A percentile compares a stretch with the other conserved stretches of the same genome.
Evolutionary conservation across 768 basidiomycete genomes (phyloP).

Genomic region (Udeniomyces megalosporus): DNA sequence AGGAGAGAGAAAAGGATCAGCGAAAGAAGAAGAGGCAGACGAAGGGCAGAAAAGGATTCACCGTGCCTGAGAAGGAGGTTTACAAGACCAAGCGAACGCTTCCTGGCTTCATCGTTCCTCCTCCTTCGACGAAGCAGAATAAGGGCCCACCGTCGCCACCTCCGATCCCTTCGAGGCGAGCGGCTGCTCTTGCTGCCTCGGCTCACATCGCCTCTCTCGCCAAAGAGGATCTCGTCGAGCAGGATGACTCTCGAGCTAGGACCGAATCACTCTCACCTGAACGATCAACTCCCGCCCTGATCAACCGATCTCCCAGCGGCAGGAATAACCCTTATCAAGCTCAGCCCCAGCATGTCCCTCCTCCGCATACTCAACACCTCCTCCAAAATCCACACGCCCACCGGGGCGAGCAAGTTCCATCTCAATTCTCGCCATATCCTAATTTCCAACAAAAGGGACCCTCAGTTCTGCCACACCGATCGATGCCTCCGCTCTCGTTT

Average conservation of each 20-base stretch:
- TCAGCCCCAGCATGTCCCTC: no score
- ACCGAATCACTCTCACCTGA: background rate
- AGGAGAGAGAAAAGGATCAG: constrained; percentile 83
- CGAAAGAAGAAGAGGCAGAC: constrained; percentile 56
- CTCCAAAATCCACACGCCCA: no score
- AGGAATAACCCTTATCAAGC: background rate
- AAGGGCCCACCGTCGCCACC: background rate
- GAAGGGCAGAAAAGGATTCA: constrained; percentile 60
- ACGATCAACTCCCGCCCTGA: background rate
- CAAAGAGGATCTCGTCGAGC: constrained; percentile 8
- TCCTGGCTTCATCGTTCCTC: constrained; percentile 29
- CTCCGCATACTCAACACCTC: no score
- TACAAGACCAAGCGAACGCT: constrained; percentile 81
- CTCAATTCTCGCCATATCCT: no score
- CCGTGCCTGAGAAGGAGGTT: constrained; percentile 81
- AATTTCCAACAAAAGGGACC: no score
- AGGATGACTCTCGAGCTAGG: background rate
- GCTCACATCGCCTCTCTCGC: constrained; percentile 76
- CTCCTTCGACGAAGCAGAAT: background rate
- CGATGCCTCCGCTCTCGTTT: no score
- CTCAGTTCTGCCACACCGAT: no score
- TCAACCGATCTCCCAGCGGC: background rate
- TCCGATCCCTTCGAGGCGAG: constrained; percentile 41
- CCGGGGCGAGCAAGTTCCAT: no score
- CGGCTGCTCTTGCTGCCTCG: constrained; percentile 70